These are phyloP conservation scores for Termitomyces eurrhizus DNA, from an alignment of 768 basidiomycete genomes.

Conservation along the genomic window DNA sequence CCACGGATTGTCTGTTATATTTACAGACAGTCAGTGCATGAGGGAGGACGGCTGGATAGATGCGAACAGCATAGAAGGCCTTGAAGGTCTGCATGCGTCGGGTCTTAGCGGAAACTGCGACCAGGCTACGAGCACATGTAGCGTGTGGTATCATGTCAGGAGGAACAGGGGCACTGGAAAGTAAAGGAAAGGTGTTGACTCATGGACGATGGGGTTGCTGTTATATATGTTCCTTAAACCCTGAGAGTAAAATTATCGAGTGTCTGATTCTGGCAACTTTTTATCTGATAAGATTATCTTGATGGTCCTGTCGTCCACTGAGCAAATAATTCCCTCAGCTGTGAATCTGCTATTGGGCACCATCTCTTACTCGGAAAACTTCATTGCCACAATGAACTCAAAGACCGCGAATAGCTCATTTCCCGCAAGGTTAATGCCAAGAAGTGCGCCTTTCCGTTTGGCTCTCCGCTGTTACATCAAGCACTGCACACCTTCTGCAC, in stretches of 20 bases:
- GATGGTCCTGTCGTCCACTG: not conserved
- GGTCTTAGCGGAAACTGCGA: conserved; percentile 29
- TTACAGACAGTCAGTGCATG: conserved; percentile 11
- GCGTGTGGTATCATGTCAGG: conserved; percentile 35
- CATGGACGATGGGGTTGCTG: conserved; percentile 25
- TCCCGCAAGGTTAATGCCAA: conserved; percentile 18
- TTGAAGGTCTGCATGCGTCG: conserved; percentile 38
- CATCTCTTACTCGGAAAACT: not conserved
- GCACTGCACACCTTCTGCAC: conserved; percentile 3
- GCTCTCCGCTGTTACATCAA: conserved; percentile 7
- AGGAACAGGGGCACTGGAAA: conserved; percentile 10
- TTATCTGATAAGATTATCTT: conserved; percentile 27
- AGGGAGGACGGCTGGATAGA: not conserved
- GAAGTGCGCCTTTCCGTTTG: conserved; percentile 3
- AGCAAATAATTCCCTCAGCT: conserved; percentile 6
- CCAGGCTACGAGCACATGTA: conserved; percentile 27
- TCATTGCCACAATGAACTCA: conserved; percentile 1
- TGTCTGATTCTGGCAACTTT: conserved; percentile 10
- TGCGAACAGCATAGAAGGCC: conserved; percentile 55
- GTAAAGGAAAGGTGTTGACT: conserved; percentile 21
- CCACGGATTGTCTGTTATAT: conserved; percentile 37
- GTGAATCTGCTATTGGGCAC: conserved; percentile 8
- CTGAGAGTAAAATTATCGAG: conserved; percentile 15
- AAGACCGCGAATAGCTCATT: conserved; percentile 24
- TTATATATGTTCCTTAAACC: conserved; percentile 23